Conservation (phyloP, 495 filamentous ascomycete species). For the Lasiosphaeris hirsuta region DNA sequence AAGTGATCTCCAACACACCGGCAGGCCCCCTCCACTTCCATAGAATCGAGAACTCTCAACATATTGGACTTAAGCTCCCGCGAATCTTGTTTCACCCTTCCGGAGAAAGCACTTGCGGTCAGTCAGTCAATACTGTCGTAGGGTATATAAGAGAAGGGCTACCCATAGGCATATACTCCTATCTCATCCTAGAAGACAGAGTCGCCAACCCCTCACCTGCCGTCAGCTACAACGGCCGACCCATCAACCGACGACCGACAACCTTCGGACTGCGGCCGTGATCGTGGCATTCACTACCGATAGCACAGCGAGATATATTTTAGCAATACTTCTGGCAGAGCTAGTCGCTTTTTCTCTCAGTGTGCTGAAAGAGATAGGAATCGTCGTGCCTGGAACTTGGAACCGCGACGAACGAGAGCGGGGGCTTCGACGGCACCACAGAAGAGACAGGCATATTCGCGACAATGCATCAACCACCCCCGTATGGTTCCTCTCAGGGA, state of each 20-base stretch:
- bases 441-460: background rate
- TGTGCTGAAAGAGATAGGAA: background rate
- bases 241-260: background rate
- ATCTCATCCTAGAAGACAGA: background rate
- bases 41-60: too few relatives aligned
- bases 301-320: background rate
- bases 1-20: too few relatives aligned
- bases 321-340: background rate
- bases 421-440: background rate
- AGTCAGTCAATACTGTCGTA: too few relatives aligned
- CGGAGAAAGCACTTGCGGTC: too few relatives aligned
- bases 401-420: background rate
- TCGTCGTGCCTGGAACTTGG: background rate
- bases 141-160: too few relatives aligned
- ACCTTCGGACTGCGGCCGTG: background rate
- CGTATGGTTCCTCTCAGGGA: background rate
- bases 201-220: background rate
- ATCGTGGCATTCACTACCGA: background rate
- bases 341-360: background rate
- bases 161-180: background rate
- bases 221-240: background rate
- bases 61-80: too few relatives aligned
- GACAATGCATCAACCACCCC: slow-evolving; percentile 11
- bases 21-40: too few relatives aligned
- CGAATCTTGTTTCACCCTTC: too few relatives aligned